Evolutionary conservation across 257 asterid species (phyloP).

Genomic region (Misopates orontium): DNA sequence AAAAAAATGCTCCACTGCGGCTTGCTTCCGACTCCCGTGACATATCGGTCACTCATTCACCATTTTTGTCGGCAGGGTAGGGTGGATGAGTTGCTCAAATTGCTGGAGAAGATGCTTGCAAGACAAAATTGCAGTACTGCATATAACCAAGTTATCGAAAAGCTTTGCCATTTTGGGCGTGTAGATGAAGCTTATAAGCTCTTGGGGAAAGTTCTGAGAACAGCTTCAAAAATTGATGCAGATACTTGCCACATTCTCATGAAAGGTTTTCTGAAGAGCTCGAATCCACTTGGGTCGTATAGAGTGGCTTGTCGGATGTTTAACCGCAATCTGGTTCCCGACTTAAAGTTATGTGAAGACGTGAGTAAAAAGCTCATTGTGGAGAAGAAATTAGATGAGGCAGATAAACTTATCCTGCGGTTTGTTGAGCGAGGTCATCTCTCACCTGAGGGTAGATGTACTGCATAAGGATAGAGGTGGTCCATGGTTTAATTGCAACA

Average conservation of each 20-base stretch:
- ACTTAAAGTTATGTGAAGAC: conserved; percentile 74
- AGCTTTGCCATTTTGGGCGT: conserved; percentile 67
- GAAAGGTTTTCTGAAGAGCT: conserved; percentile 61
- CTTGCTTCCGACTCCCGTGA: conserved; percentile 77
- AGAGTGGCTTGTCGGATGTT: conserved; percentile 93
- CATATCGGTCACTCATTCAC: conserved; percentile 77
- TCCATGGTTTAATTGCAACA: conserved; percentile 15
- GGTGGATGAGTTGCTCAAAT: conserved; percentile 58
- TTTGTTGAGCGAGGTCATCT: conserved; percentile 77
- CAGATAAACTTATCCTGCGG: conserved; percentile 81
- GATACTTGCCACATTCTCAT: conserved; percentile 70
- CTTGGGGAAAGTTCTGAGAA: conserved; percentile 68
- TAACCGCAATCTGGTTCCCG: conserved; percentile 78
- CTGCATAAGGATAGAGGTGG: conserved; percentile 11
- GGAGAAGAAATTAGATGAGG: conserved; percentile 56
- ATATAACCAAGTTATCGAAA: conserved; percentile 79
- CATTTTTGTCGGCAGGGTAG: conserved; percentile 62
- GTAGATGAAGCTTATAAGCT: conserved; percentile 74
- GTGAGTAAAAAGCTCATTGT: conserved; percentile 60
- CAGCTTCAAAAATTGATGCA: conserved; percentile 70
- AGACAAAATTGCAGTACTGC: conserved; percentile 59
- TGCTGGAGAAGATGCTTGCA: conserved; percentile 70
- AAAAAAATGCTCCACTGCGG: conserved; percentile 82
- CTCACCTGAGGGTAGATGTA: conserved; percentile 32
- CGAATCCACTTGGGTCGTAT: conserved; percentile 67